phyloP scores from a whole-genome alignment of 345 rosid genomes.

The Salix brachista region DNA sequence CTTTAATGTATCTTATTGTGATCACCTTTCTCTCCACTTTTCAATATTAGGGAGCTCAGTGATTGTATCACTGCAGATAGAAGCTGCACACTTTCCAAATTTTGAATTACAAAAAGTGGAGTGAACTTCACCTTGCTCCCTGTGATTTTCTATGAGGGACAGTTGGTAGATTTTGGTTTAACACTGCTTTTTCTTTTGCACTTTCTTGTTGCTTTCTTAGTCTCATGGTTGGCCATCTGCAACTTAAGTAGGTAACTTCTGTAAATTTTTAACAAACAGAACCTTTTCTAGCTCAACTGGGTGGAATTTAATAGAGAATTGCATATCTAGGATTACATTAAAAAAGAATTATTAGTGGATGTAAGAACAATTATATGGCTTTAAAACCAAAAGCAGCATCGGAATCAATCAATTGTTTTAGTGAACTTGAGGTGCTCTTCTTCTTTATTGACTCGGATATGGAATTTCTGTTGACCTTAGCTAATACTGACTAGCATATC shows the following conservation, averaged over 20 bases:
- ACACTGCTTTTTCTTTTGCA: neutral
- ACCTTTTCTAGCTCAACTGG: neutral
- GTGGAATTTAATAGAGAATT: neutral
- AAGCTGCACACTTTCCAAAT: neutral
- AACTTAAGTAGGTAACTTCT: too few species aligned
- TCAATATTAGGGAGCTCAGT: neutral
- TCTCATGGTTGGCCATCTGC: too few species aligned
- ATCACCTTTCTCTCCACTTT: too few species aligned
- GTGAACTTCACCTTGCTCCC: neutral
- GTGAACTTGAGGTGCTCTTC: neutral
- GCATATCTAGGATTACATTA: neutral
- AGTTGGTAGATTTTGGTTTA: neutral
- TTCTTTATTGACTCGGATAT: neutral
- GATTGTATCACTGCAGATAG: neutral
- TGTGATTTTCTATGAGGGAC: neutral
- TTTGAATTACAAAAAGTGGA: neutral
- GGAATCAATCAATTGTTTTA: neutral
- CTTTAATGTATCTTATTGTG: too few species aligned
- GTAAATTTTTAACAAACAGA: neutral
- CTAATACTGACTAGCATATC: neutral
- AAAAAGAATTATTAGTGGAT: neutral
- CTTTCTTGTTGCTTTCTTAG: too few species aligned
- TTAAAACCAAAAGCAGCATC: neutral
- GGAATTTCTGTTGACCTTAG: neutral
- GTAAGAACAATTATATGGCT: neutral